phyloP scores from a whole-genome alignment of 2,329 filamentous ascomycete genomes.

The Diaporthe capsici region DNA sequence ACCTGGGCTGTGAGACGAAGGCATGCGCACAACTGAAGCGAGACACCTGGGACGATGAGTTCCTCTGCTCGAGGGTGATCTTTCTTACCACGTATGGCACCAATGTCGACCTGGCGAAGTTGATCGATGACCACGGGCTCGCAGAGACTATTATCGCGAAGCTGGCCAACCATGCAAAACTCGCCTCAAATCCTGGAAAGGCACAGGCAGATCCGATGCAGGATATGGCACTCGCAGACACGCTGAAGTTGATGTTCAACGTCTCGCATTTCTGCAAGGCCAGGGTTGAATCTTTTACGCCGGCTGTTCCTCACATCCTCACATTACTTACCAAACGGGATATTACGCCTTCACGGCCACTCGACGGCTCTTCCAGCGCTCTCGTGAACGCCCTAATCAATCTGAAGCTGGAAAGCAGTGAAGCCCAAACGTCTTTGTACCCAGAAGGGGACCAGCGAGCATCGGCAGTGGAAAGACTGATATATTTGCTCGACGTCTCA shows the following conservation, averaged over 20 bases:
- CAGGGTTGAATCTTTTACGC: slow-evolving; percentile 72
- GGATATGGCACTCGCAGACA: slow-evolving; percentile 86
- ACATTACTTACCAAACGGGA: slow-evolving; percentile 75
- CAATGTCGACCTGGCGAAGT: slow-evolving; percentile 73
- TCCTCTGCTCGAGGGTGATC: slow-evolving; percentile 83
- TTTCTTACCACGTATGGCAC: slow-evolving; percentile 86
- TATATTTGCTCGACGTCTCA: slow-evolving; percentile 78
- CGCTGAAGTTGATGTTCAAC: slow-evolving; percentile 91
- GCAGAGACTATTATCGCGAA: slow-evolving; percentile 79
- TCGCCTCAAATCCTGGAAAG: slow-evolving; percentile 50
- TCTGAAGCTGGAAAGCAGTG: slow-evolving; percentile 74
- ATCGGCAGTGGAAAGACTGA: slow-evolving; percentile 73
- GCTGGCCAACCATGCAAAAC: slow-evolving; percentile 76
- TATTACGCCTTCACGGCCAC: slow-evolving; percentile 72
- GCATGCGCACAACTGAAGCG: slow-evolving; percentile 80
- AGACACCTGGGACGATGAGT: slow-evolving; percentile 86
- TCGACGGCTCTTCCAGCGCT: slow-evolving; percentile 79
- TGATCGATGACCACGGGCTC: slow-evolving; percentile 77
- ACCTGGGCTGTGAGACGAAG: slow-evolving; percentile 76
- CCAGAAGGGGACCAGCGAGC: slow-evolving; percentile 71
- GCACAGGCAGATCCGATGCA: slow-evolving; percentile 70
- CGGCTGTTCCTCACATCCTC: slow-evolving; percentile 78
- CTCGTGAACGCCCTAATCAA: slow-evolving; percentile 88
- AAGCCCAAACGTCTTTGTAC: slow-evolving; percentile 72
- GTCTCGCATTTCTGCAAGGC: slow-evolving; percentile 81